Evolutionary conservation across 2,329 filamentous ascomycete genomes (phyloP).

Genomic region (Bipolaris victoriae): DNA sequence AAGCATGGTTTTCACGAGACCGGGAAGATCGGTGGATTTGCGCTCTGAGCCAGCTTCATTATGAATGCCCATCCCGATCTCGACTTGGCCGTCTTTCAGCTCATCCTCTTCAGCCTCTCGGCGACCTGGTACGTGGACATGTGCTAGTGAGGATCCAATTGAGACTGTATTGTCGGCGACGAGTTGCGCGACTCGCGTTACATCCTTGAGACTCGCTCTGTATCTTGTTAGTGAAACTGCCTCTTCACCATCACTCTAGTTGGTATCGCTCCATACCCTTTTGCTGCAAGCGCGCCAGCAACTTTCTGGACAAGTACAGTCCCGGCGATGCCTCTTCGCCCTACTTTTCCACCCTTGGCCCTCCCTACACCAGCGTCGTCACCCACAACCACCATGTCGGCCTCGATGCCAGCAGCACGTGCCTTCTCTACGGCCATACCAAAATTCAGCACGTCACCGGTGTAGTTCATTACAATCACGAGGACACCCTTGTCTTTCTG

Average conservation of each 20-base stretch:
- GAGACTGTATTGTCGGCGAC: constrained; percentile 79
- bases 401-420: constrained; percentile 74
- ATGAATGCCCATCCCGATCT: constrained; percentile 78
- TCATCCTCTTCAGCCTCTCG: constrained; percentile 63
- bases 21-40: constrained; percentile 51
- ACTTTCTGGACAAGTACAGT: constrained; percentile 93
- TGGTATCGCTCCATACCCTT: constrained; percentile 56
- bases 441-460: constrained; percentile 79
- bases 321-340: constrained; percentile 86
- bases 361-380: constrained; percentile 92
- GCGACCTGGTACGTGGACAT: constrained; percentile 92
- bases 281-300: constrained; percentile 78
- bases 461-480: constrained; percentile 96
- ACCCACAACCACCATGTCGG: constrained; percentile 89
- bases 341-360: constrained; percentile 85
- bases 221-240: not conserved
- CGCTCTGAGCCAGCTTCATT: constrained; percentile 64
- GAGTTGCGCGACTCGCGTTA: constrained; percentile 73
- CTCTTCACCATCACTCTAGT: not conserved
- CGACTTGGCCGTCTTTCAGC: constrained; percentile 65
- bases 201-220: constrained; percentile 66
- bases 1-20: constrained; percentile 65
- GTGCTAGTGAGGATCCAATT: constrained; percentile 83
- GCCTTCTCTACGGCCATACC: constrained; percentile 94
- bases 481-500: constrained; percentile 75